Base-by-base conservation (phyloP, 352 stramenopile genomes). In the Pythium rishiriense region DNA sequence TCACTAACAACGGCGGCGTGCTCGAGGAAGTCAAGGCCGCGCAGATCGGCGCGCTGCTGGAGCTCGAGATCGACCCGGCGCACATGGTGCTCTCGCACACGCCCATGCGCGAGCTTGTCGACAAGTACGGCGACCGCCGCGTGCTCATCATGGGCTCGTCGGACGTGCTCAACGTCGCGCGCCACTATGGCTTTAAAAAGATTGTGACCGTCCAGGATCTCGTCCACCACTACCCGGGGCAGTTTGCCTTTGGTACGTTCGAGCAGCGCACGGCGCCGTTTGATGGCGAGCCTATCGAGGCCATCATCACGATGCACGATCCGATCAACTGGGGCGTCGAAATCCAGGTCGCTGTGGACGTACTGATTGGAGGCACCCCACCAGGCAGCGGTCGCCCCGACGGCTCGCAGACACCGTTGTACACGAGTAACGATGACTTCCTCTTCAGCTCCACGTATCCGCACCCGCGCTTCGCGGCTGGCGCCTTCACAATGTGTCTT, bases 281-380 rank as follows among this genome's bases (percentile, higher is more conserved):
- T 51, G 65, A 87, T 21, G 74, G 84, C n/a, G 86, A 94, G 49
- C 85, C 86, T 6, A 84, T 97, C 37, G 83, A 89, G 28, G 90
- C 85, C 21, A 87, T 97, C 60, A 82, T 97, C 69, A 75, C 96
- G 47, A 94, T 97, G 78, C 91, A 97, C 68, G 90, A 97, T 46
- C 90, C 91, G 15, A 83, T 93, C 47, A 73, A 97, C 67, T 97
- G 90, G 90, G 89, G 87, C 4, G 76, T 85, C 3, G 89, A 97
- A 49, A 78, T 97, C 35, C 90, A 97, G 67, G 83, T 97, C 21
- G 80, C 86, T 1, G 69, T 94, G n/a, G 90, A 97, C 53, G 83
- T 96, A 26, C 74, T 97, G 9, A 88, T 93, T 37, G 91, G 88
- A 29, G 82, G 89, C 9, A 66, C 89, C 28, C 88, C 87, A 26